These are phyloP conservation scores for Isatis tinctoria DNA, from an alignment of 345 rosid species.

Conservation along the genomic window DNA sequence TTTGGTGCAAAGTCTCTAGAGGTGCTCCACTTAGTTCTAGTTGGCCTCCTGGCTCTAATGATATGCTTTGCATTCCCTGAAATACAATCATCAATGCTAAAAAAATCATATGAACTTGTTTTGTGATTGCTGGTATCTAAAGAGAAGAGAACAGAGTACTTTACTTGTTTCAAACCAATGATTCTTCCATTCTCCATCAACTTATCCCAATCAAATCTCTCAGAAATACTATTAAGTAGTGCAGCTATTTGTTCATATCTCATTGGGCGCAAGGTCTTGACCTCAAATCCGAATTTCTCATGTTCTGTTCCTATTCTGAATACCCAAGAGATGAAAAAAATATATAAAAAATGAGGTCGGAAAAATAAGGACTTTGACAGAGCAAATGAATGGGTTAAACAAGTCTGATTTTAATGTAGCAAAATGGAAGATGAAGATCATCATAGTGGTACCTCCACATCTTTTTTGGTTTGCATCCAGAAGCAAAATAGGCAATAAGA, in stretches of 20 bases:
- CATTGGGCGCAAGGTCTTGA: conserved; percentile 64
- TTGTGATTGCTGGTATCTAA: neutral
- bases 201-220: conserved; percentile 95
- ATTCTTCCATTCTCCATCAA: conserved; percentile 68
- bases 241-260: conserved; percentile 74
- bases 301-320: conserved; percentile 94
- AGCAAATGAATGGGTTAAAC: neutral
- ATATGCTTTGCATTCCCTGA: conserved; percentile 45
- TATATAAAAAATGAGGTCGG: neutral
- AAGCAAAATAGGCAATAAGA: neutral
- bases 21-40: conserved; percentile 98
- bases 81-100: neutral
- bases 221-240: conserved; percentile 76
- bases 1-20: conserved; percentile 91
- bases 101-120: neutral
- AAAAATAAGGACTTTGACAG: neutral
- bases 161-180: conserved; percentile 82
- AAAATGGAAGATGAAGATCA: neutral
- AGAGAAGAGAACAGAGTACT: neutral
- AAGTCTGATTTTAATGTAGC: neutral
- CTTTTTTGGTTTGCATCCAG: neutral
- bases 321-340: conserved; percentile 1
- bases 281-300: conserved; percentile 85
- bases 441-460: conserved; percentile 1
- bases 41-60: neutral